Evolutionary conservation across 192 early-diverging fungal species (phyloP).

Genomic region (Spizellomyces punctatus): DNA sequence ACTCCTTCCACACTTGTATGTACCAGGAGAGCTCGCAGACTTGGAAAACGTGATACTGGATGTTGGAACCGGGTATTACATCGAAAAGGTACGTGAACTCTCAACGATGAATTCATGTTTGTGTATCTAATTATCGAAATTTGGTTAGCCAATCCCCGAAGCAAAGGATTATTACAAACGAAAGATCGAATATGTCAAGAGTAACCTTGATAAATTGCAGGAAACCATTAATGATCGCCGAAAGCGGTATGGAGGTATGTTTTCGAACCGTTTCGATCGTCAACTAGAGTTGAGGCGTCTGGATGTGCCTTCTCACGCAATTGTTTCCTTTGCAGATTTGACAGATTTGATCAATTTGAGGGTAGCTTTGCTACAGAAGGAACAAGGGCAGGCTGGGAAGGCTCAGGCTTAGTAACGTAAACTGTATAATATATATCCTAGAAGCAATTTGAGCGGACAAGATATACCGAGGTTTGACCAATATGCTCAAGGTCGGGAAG

Average conservation of each 20-base stretch:
- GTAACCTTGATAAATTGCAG: conserved; percentile 79
- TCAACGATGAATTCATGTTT: not conserved
- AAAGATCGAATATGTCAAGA: conserved; percentile 83
- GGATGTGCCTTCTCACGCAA: not conserved
- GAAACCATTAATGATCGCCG: conserved; percentile 80
- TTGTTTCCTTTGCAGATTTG: conserved; percentile 3
- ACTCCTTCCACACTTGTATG: conserved; percentile 66
- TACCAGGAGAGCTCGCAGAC: conserved; percentile 83
- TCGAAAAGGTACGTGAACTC: conserved; percentile 74
- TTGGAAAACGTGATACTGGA: conserved; percentile 89
- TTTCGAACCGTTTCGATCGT: not conserved
- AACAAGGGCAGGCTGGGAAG: conserved; percentile 18
- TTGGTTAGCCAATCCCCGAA: conserved; percentile 65
- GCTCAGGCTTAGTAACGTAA: not conserved
- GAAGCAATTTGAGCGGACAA: no score
- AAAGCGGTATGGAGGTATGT: conserved; percentile 44
- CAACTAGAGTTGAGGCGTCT: not conserved
- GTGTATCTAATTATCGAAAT: not conserved
- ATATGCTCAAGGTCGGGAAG: no score
- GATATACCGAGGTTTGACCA: no score
- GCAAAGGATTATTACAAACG: conserved; percentile 80
- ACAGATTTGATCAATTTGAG: conserved; percentile 26
- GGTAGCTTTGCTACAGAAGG: conserved; percentile 6
- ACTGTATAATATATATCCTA: no score
- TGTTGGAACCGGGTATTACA: conserved; percentile 94